phyloP scores from a whole-genome alignment of 129 eudicot species.

The Chrysanthemum seticuspe region DNA sequence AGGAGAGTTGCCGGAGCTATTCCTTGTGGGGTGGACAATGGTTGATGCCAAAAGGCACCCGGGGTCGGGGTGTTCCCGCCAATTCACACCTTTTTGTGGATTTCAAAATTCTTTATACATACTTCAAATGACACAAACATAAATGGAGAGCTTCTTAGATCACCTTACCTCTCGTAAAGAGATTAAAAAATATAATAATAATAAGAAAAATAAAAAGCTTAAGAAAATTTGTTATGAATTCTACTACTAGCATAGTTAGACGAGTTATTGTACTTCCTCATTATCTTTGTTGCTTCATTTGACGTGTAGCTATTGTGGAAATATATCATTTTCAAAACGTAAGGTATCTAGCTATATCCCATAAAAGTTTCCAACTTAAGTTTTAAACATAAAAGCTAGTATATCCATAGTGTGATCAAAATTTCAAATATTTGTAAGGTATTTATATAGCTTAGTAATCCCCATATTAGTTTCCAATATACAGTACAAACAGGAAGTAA shows the following conservation, averaged over 20 bases:
- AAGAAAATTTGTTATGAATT: not conserved
- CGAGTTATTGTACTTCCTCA: not conserved
- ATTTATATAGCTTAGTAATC: no score
- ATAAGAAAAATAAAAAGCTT: no score
- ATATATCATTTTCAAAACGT: not conserved
- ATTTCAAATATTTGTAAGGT: no score
- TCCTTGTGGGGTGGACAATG: no score
- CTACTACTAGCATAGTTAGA: not conserved
- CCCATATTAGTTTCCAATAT: no score
- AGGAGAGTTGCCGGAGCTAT: no score
- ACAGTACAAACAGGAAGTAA: no score
- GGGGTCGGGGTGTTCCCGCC: no score
- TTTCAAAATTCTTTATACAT: no score
- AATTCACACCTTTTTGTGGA: no score
- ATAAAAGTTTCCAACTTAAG: not conserved
- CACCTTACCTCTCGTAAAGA: not conserved
- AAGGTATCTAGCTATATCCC: not conserved
- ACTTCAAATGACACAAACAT: not conserved
- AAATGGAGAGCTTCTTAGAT: not conserved
- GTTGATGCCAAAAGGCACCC: no score
- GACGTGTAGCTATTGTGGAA: not conserved
- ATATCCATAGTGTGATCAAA: not conserved
- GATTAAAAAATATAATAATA: not conserved
- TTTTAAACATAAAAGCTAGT: constrained; percentile 20
- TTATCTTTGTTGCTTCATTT: not conserved